Percentiles rank a stretch among this genome's conserved stretches.
Conservation (phyloP, 1,284 basidiomycete species). For the Irpex rosettiformis region DNA sequence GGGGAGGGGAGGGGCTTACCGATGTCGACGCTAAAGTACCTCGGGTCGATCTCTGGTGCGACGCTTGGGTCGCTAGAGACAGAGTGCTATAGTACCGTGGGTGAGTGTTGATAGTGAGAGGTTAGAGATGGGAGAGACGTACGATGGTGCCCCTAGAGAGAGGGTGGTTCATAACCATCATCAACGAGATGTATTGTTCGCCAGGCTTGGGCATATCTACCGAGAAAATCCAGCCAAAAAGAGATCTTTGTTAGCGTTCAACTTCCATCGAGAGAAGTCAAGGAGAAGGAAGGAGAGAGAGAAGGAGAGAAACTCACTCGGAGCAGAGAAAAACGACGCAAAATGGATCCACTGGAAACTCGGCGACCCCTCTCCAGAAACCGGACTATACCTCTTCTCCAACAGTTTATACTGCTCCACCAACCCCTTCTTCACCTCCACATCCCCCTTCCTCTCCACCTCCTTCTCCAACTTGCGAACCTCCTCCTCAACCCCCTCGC, state of each 20-base stretch:
- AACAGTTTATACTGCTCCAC: constrained; percentile 23
- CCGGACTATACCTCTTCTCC: constrained; percentile 14
- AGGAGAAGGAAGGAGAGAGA: too few relatives aligned
- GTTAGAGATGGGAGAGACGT: constrained; percentile 8
- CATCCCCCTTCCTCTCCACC: not conserved
- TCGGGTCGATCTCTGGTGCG: constrained; percentile 43
- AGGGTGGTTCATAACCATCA: constrained; percentile 24
- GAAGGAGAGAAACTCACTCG: constrained; percentile 20
- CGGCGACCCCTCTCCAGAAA: constrained; percentile 9
- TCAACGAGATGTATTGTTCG: constrained; percentile 29
- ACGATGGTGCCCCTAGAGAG: constrained; percentile 35
- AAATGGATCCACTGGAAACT: constrained; percentile 20
- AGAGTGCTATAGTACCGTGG: constrained; percentile 29
- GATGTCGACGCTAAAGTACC: constrained; percentile 44
- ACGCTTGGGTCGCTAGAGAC: constrained; percentile 34
- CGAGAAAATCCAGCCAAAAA: not conserved
- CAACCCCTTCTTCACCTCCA: constrained; percentile 15
- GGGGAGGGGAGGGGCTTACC: constrained; percentile 26
- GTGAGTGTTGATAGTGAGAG: not conserved
- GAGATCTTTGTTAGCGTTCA: not conserved
- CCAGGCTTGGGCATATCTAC: constrained; percentile 21
- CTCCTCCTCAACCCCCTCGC: constrained; percentile 1
- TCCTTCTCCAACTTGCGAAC: not conserved
- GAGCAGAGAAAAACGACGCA: constrained; percentile 17
- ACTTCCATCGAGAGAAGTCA: not conserved